Base-by-base conservation (phyloP, 805 yeast genomes). In the Zygotorulaspora sp. region DNA sequence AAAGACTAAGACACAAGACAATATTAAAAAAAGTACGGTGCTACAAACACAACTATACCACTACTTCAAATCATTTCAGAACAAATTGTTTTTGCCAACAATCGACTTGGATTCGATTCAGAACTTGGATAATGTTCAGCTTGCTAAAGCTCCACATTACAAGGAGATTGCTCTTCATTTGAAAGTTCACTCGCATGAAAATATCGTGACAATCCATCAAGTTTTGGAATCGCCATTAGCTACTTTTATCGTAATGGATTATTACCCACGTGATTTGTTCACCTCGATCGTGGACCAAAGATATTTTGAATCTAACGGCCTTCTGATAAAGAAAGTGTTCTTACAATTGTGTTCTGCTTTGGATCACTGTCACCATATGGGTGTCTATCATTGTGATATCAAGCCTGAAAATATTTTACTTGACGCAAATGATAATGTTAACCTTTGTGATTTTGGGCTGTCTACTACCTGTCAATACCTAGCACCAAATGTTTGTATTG, bases 341-440 rank as follows among this genome's bases (percentile, higher is more conserved):
- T 53, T 73, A 28, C 97, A 92, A 63, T 72, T 92, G 59, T 69
- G 90, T 29, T 84, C 88, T 45, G 96, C 89, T 2, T 72, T 89
- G 36, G 75, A 77, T 45, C 84, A 80, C 64, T 84, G 94, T 54
- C 97, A 90, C 61, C 70, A 81, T 2, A 76, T 74, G 44, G 81
- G 83, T n/a, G 77, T 90, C 24, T 90, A 80, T 58, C 97, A 89
- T 59, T 84, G 97, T 57, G 97, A 89, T 63, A 77, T 89, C 48
- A 92, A 92, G 66, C 98, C 98, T 5, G 97, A 92, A 61, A 92
- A 92, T 66, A 75, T 92, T 40, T 67, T 92, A 53, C 78, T 88
- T 62, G 54, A 69, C 74, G 50, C 86, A 78, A 41, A 58, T 70
- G 37, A 71, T 65, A 38, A 66, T 82, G 40, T 74, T 72, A 46